Evolutionary conservation across 2,329 filamentous ascomycete species (phyloP).

Genomic region (Phyllosticta citriasiana): DNA sequence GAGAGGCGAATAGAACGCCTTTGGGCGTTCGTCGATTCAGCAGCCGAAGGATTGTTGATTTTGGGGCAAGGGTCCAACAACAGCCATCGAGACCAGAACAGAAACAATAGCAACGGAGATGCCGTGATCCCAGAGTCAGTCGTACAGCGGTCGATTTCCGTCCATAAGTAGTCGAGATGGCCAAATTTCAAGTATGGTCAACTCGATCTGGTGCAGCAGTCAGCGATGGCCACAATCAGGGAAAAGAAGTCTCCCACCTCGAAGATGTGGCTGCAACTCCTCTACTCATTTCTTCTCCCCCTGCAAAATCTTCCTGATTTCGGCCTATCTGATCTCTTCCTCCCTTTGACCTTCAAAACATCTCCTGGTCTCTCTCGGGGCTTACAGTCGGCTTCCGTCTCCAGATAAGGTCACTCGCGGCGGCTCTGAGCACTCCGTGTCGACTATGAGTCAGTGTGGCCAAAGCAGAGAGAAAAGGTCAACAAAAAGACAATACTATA

Average conservation of each 20-base stretch:
- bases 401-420: neutral
- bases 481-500: no score
- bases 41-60: no score
- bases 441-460: no score
- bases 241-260: neutral
- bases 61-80: neutral
- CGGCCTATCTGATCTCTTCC: neutral
- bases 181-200: neutral
- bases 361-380: neutral
- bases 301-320: neutral
- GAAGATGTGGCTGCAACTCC: neutral
- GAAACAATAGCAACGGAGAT: neutral
- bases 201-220: no score
- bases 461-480: no score
- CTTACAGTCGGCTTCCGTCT: neutral
- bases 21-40: no score
- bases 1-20: no score
- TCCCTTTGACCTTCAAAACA: neutral
- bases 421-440: no score
- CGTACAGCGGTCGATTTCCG: neutral
- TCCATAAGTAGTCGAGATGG: neutral
- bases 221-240: neutral
- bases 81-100: neutral
- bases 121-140: neutral
- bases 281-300: neutral